phyloP scores from a whole-genome alignment of 2,329 filamentous ascomycete genomes.

The Septoria petroselini region DNA sequence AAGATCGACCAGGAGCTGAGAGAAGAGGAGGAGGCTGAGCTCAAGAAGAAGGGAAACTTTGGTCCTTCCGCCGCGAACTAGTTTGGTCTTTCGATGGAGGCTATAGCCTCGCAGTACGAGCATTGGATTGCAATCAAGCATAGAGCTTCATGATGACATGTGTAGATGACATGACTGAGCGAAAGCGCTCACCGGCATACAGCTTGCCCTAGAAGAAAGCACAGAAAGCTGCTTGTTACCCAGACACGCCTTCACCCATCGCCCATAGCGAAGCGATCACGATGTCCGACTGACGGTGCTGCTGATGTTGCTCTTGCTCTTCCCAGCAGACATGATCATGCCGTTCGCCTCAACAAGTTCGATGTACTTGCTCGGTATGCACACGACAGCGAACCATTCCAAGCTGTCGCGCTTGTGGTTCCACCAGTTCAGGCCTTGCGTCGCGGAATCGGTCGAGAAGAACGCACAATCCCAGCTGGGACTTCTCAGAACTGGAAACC shows the following conservation, averaged over 20 bases:
- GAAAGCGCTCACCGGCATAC: slow-evolving; percentile 4
- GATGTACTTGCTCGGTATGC: slow-evolving; percentile 9
- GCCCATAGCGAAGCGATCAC: neutral
- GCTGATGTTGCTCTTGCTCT: neutral
- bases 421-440: slow-evolving; percentile 13
- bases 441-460: slow-evolving; percentile 12
- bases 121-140: neutral
- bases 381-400: slow-evolving; percentile 13
- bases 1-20: slow-evolving; percentile 67
- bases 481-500: slow-evolving; percentile 5
- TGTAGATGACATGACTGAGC: slow-evolving; percentile 9
- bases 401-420: slow-evolving; percentile 6
- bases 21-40: slow-evolving; percentile 63
- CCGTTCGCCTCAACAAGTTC: slow-evolving; percentile 5
- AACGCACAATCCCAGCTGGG: slow-evolving; percentile 8
- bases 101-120: neutral
- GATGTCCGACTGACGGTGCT: neutral
- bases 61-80: slow-evolving; percentile 32
- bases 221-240: neutral
- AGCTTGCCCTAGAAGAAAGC: neutral
- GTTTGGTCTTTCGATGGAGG: neutral
- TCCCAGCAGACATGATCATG: neutral
- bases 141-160: slow-evolving; percentile 9
- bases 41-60: slow-evolving; percentile 59
- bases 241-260: neutral